Evolutionary conservation across 2,329 filamentous ascomycete genomes (phyloP).

Genomic region (Ophiosphaerella korrae): DNA sequence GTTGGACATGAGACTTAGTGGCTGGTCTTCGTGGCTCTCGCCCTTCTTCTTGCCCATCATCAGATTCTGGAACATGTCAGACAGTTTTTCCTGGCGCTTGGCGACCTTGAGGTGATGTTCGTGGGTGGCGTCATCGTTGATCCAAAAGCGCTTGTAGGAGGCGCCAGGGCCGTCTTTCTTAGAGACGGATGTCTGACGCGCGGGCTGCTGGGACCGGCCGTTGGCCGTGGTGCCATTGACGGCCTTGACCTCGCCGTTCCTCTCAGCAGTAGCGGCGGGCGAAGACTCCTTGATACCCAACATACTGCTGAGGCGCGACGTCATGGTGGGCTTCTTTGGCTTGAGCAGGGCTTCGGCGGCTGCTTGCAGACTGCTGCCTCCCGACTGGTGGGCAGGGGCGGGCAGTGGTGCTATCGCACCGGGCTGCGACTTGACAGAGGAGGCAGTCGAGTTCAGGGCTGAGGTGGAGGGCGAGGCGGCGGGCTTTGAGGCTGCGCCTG

Average conservation of each 20-base stretch:
- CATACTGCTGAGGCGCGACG: constrained; percentile 50
- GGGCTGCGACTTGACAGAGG: constrained; percentile 46
- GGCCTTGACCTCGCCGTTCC: constrained; percentile 34
- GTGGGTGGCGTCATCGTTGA: constrained; percentile 71
- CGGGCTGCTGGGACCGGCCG: constrained; percentile 31
- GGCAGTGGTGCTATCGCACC: constrained; percentile 40
- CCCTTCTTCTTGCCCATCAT: constrained; percentile 82
- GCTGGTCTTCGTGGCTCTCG: constrained; percentile 70
- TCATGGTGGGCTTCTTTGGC: constrained; percentile 50
- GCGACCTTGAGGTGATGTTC: constrained; percentile 88
- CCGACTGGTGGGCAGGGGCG: constrained; percentile 26
- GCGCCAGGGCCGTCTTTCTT: constrained; percentile 32
- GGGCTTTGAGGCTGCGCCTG: constrained; percentile 34
- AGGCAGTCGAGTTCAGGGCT: constrained; percentile 43
- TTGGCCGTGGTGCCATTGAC: constrained; percentile 33
- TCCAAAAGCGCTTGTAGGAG: constrained; percentile 59
- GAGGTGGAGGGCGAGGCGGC: constrained; percentile 36
- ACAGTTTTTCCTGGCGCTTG: constrained; percentile 91
- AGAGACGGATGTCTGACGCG: constrained; percentile 38
- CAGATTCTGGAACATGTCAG: constrained; percentile 86
- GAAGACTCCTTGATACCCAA: constrained; percentile 42
- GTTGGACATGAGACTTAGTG: constrained; percentile 88
- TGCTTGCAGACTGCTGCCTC: constrained; percentile 33
- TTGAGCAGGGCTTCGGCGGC: constrained; percentile 42
- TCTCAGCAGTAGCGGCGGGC: constrained; percentile 25